Evolutionary conservation across 345 rosid genomes (phyloP).

Genomic region (Cochlearia excelsa): DNA sequence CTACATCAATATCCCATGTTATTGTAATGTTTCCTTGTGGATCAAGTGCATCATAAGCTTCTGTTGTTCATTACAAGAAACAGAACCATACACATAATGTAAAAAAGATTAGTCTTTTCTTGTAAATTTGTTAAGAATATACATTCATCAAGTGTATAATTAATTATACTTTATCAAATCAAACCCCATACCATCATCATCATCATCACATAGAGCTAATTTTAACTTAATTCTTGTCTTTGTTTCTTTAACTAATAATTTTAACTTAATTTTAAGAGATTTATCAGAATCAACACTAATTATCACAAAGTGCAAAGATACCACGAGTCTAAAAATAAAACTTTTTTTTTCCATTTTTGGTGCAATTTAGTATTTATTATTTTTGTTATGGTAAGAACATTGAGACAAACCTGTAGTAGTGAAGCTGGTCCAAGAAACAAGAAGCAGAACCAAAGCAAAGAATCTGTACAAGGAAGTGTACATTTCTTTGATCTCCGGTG

Average conservation of each 20-base stretch:
- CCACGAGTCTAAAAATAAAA: too few relatives aligned
- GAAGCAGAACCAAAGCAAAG: slow-evolving; percentile 35
- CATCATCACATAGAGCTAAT: too few relatives aligned
- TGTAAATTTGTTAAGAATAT: too few relatives aligned
- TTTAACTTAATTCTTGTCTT: too few relatives aligned
- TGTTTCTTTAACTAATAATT: too few relatives aligned
- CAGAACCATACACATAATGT: too few relatives aligned
- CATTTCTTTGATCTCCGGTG: slow-evolving; percentile 36
- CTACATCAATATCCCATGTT: slow-evolving; percentile 98
- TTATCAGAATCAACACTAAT: slow-evolving; percentile 1
- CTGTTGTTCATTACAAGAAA: slow-evolving; percentile 7
- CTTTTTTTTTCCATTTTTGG: too few relatives aligned
- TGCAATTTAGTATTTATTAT: too few relatives aligned
- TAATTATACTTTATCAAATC: too few relatives aligned
- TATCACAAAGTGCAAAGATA: slow-evolving; percentile 12
- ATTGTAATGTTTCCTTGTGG: slow-evolving; percentile 88
- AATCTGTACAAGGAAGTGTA: slow-evolving; percentile 33
- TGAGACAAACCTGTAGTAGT: slow-evolving; percentile 49
- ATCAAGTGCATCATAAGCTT: slow-evolving; percentile 88
- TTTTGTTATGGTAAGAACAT: neutral
- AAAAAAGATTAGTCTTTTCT: too few relatives aligned
- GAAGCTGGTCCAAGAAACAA: slow-evolving; percentile 46
- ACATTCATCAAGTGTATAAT: too few relatives aligned
- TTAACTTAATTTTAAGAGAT: neutral
- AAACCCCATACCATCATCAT: too few relatives aligned